A percentile compares a stretch with the other conserved stretches of the same genome.
These are phyloP conservation scores for Penicillium sp. DNA, from an alignment of 2,329 filamentous ascomycete species.

Conservation along the genomic window DNA sequence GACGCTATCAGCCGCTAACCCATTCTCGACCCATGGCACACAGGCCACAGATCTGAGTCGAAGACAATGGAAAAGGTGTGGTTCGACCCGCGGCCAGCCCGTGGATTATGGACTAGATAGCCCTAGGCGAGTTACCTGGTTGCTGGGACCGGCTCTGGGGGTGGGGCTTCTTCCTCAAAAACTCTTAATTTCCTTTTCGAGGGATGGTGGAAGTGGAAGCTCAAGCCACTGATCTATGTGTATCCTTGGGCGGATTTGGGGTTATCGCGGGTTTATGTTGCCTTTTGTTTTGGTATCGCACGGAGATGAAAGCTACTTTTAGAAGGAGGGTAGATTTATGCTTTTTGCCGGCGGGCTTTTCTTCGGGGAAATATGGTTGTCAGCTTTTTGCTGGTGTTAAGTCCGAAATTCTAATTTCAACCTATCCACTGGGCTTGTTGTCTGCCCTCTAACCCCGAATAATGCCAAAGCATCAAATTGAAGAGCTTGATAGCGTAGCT, in stretches of 20 bases:
- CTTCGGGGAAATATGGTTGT: neutral
- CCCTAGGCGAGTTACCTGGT: slow-evolving; percentile 26
- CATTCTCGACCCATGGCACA: neutral
- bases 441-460: neutral
- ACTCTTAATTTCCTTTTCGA: neutral
- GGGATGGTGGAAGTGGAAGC: neutral
- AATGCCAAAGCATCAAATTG: neutral
- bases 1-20: neutral
- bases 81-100: neutral
- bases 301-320: neutral
- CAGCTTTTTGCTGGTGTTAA: neutral
- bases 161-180: slow-evolving; percentile 5
- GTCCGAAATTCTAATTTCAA: neutral
- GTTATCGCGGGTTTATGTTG: neutral
- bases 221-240: neutral
- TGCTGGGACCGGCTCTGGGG: slow-evolving; percentile 27
- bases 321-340: neutral
- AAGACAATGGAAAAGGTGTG: neutral
- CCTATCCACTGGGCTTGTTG: neutral
- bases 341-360: neutral
- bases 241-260: neutral
- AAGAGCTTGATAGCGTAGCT: neutral
- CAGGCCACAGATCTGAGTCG: slow-evolving; percentile 5
- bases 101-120: neutral
- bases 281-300: neutral